Percentiles rank a stretch among this genome's conserved stretches.
Conservation (phyloP, 2,329 filamentous ascomycete species). For the Paecilomyces fulvus region DNA sequence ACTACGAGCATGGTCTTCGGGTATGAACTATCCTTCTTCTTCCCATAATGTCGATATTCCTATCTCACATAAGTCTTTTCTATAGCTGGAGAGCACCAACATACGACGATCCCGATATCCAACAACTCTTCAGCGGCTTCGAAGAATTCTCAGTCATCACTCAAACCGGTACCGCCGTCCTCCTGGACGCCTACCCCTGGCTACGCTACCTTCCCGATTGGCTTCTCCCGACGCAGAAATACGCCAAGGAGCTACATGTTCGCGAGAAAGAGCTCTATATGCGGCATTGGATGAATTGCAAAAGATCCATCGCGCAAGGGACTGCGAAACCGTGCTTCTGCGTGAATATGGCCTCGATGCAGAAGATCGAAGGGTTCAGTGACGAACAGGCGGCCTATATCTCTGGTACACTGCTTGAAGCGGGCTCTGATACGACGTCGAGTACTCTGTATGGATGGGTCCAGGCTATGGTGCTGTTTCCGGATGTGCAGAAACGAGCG, state of each 20-base stretch:
- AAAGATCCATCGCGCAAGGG: conserved; percentile 21
- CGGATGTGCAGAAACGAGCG: conserved; percentile 31
- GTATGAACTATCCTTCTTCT: neutral
- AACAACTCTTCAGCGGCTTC: conserved; percentile 37
- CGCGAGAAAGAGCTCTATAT: conserved; percentile 37
- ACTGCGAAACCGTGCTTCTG: conserved; percentile 23
- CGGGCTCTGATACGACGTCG: conserved; percentile 44
- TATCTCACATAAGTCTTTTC: neutral
- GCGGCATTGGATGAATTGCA: conserved; percentile 35
- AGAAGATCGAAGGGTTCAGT: conserved; percentile 9
- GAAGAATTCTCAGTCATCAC: conserved; percentile 36
- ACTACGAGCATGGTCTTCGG: conserved; percentile 44
- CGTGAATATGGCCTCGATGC: conserved; percentile 16
- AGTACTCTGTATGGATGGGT: conserved; percentile 43
- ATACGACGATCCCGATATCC: conserved; percentile 35
- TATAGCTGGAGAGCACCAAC: conserved; percentile 31
- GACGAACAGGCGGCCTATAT: conserved; percentile 6
- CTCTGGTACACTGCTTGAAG: conserved; percentile 28
- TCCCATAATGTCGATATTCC: neutral
- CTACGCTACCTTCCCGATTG: conserved; percentile 39
- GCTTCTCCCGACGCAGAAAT: conserved; percentile 24
- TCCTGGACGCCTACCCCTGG: conserved; percentile 41
- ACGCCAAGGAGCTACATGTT: conserved; percentile 36
- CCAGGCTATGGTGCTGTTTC: conserved; percentile 41
- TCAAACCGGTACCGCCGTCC: conserved; percentile 33